phyloP scores from a whole-genome alignment of 2,329 filamentous ascomycete species.

The Gnomoniopsis sp. region DNA sequence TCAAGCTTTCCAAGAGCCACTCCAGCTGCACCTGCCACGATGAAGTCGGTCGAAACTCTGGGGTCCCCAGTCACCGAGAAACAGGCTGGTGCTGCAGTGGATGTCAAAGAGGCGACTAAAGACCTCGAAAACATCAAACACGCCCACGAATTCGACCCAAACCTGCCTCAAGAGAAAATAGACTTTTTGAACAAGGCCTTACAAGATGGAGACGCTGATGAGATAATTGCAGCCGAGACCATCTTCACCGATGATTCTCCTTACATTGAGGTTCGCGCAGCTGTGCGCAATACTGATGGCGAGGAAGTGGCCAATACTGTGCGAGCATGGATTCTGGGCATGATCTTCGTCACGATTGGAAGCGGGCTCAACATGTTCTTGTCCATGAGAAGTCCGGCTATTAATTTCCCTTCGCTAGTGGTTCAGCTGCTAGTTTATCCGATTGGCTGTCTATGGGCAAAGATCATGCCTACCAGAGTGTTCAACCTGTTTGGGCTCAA shows the following conservation, averaged over 20 bases:
- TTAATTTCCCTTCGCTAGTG: conserved; percentile 36
- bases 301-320: conserved; percentile 40
- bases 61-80: conserved; percentile 4
- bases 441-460: conserved; percentile 41
- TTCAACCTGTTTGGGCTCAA: conserved; percentile 39
- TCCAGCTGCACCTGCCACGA: neutral
- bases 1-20: neutral
- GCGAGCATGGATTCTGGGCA: conserved; percentile 41
- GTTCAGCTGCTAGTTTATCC: conserved; percentile 40
- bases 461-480: conserved; percentile 35
- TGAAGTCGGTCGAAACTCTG: neutral
- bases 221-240: conserved; percentile 29
- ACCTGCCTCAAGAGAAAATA: conserved; percentile 30
- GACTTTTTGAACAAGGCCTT: conserved; percentile 29
- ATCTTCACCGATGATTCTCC: conserved; percentile 35
- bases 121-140: conserved; percentile 29
- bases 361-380: conserved; percentile 36
- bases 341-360: conserved; percentile 40
- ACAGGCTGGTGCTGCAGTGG: neutral
- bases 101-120: conserved; percentile 10
- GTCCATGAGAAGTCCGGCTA: conserved; percentile 30
- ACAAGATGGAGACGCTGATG: conserved; percentile 27
- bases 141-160: conserved; percentile 33
- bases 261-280: conserved; percentile 39
- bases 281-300: conserved; percentile 42